Base-by-base conservation (phyloP, 2,329 filamentous ascomycete genomes). In the Aspergillus sp. region DNA sequence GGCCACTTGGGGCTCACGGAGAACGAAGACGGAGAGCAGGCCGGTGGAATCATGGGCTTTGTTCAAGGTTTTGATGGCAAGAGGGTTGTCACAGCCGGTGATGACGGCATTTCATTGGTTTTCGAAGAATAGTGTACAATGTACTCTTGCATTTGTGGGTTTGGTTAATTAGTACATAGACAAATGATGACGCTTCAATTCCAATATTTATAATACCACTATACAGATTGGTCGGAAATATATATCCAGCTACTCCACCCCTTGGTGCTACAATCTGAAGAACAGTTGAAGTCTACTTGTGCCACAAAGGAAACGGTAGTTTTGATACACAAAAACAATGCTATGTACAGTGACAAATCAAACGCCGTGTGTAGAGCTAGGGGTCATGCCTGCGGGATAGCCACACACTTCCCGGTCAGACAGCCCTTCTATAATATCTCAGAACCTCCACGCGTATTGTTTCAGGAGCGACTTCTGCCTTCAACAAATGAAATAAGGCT, bases 21-120 rank as follows among this genome's bases (percentile, higher is more conserved):
- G 59, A 76, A 73, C 39, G 70, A 72, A 75, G 90, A 66, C 87
- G 93, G 31, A 86, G 90, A 70, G 90, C 91, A 77, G 88, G 91
- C 21, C 8, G 93, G 93, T 35, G 93, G 93, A 53, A 88, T 98
- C 8, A 77, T 98, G 65, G 93, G 89, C 0, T 99, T 98, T 71
- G 93, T 96, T 52, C 92, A 97, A 75, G 81, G 80, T 2, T 87
- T 87, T 6, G 82, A 87, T 71, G 91, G 91, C 0, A 85, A 87
- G 73, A 82, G 87, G 63, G 81, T 98, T 49, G 84, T 96, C 4
- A 98, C 95, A 6, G 95, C 92, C 2, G 95, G 95, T 23, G 95
- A 99, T 77, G 95, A 99, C 67, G 76, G 76, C 8, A 72, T 81
- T 55, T 70, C 75, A 5, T 66, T 81, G 53, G 73, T 81, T 27